Evolutionary conservation across 1,284 basidiomycete genomes (phyloP).

Genomic region (Puccinia brachypodii): DNA sequence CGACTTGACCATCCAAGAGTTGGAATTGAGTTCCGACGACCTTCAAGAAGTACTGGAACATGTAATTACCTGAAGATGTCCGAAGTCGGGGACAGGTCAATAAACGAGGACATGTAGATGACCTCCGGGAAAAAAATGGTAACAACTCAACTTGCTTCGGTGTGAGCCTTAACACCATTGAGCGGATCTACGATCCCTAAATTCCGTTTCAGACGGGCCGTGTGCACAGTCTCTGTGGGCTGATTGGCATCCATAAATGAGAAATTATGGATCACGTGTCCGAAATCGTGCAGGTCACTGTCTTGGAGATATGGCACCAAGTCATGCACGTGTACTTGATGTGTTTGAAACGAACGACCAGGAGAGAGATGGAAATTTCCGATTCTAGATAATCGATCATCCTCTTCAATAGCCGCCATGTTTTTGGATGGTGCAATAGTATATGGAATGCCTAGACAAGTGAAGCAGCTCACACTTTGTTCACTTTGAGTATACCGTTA

Average conservation of each 20-base stretch:
- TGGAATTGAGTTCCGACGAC: slow-evolving; percentile 66
- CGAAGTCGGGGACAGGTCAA: neutral
- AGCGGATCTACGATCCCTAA: slow-evolving; percentile 82
- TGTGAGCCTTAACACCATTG: slow-evolving; percentile 67
- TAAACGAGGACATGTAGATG: slow-evolving; percentile 51
- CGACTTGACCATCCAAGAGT: slow-evolving; percentile 69
- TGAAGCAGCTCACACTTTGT: slow-evolving; percentile 69
- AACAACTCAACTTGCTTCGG: slow-evolving; percentile 60
- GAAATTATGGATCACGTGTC: slow-evolving; percentile 80
- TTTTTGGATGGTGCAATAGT: slow-evolving; percentile 61
- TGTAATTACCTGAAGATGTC: slow-evolving; percentile 57
- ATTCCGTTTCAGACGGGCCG: slow-evolving; percentile 69
- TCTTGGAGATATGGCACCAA: slow-evolving; percentile 92
- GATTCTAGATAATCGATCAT: slow-evolving; percentile 50
- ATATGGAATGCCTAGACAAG: slow-evolving; percentile 57
- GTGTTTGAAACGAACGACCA: slow-evolving; percentile 90
- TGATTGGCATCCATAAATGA: slow-evolving; percentile 81
- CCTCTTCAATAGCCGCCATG: neutral
- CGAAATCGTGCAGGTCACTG: slow-evolving; percentile 86
- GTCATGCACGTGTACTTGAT: slow-evolving; percentile 79
- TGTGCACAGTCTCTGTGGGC: slow-evolving; percentile 60
- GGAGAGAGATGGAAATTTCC: slow-evolving; percentile 61
- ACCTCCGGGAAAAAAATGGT: slow-evolving; percentile 49
- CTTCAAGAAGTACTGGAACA: slow-evolving; percentile 64
- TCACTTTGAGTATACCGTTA: slow-evolving; percentile 84